These are phyloP conservation scores for Mycena alexandri DNA, from an alignment of 768 basidiomycete genomes.

Conservation along the genomic window DNA sequence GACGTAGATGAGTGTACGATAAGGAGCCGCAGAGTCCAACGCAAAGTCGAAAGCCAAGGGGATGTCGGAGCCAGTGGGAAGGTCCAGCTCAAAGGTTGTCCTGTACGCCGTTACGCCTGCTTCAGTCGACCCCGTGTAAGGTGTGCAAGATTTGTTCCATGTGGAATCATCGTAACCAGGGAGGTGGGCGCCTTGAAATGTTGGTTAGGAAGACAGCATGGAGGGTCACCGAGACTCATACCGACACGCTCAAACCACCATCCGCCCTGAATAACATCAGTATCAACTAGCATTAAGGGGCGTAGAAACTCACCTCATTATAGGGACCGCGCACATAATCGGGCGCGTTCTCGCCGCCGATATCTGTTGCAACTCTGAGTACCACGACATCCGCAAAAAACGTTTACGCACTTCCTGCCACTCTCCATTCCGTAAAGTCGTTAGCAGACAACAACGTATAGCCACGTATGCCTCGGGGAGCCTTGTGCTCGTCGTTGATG, in stretches of 20 bases:
- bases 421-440: constrained; percentile 53
- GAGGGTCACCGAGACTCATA: constrained; percentile 39
- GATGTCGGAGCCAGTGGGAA: constrained; percentile 65
- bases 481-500: constrained; percentile 60
- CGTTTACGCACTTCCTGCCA: constrained; percentile 51
- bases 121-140: constrained; percentile 58
- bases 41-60: constrained; percentile 73
- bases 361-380: constrained; percentile 39
- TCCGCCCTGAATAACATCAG: constrained; percentile 51
- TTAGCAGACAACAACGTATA: constrained; percentile 60
- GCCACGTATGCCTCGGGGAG: constrained; percentile 76
- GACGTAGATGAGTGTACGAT: constrained; percentile 75
- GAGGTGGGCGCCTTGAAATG: constrained; percentile 67
- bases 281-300: no score
- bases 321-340: constrained; percentile 71
- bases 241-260: constrained; percentile 65
- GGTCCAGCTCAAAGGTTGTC: constrained; percentile 66
- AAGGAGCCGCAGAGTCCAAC: constrained; percentile 59
- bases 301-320: constrained; percentile 53
- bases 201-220: neutral
- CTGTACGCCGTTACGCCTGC: constrained; percentile 77
- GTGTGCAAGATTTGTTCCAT: constrained; percentile 63
- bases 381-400: no score
- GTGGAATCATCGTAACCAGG: constrained; percentile 68
- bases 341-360: constrained; percentile 58